Evolutionary conservation across 345 rosid genomes (phyloP).

Genomic region (Rubroshorea leprosula): DNA sequence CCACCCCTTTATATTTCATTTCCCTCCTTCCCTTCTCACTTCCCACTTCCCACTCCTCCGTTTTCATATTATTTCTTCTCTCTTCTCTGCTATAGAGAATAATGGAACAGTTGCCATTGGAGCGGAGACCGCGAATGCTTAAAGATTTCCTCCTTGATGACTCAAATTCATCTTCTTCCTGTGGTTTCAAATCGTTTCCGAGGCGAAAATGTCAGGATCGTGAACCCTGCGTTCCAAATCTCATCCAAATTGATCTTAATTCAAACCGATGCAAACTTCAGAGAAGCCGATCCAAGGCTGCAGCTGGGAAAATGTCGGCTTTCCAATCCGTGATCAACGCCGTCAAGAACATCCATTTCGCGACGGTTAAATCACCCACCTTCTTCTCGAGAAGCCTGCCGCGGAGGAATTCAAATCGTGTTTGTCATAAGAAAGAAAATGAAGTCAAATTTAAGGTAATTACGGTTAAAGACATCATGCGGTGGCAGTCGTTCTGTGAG

Average conservation of each 20-base stretch:
- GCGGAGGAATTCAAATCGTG: conserved; percentile 14
- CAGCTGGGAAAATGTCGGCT: conserved; percentile 24
- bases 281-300: conserved; percentile 38
- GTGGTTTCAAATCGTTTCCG: conserved; percentile 36
- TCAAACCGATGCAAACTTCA: conserved; percentile 12
- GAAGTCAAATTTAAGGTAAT: conserved; percentile 20
- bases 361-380: conserved; percentile 32
- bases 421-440: conserved; percentile 5
- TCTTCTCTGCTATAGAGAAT: no score
- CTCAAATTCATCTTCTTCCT: conserved; percentile 35
- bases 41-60: conserved; percentile 8
- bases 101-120: conserved; percentile 17
- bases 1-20: conserved; percentile 20
- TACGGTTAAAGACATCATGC: conserved; percentile 67
- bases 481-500: conserved; percentile 83
- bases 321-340: conserved; percentile 47
- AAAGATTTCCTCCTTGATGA: conserved; percentile 82
- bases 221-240: not conserved
- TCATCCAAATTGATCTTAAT: conserved; percentile 12
- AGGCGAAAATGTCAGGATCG: conserved; percentile 16
- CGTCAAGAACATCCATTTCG: conserved; percentile 38
- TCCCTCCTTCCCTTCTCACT: conserved; percentile 21
- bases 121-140: conserved; percentile 45
- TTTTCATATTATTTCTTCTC: not conserved
- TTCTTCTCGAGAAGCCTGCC: conserved; percentile 53